Conservation (phyloP, 345 rosid species). For the Microcos paniculata region DNA sequence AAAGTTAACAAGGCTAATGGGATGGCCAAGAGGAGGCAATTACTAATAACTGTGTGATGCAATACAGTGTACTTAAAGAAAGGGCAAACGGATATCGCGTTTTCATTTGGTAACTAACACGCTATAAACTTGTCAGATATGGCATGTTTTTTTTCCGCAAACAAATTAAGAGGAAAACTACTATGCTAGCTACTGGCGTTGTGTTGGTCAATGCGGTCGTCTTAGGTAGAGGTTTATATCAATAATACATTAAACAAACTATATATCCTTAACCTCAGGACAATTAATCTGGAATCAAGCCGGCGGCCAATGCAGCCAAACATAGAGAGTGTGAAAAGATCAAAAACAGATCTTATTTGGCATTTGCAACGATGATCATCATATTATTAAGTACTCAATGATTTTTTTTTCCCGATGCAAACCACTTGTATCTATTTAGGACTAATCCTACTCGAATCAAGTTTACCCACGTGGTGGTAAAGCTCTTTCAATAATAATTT, state of each 20-base stretch:
- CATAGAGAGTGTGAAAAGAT: background rate
- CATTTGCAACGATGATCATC: too few species aligned
- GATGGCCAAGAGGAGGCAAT: background rate
- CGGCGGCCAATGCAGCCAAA: slow-evolving; percentile 1
- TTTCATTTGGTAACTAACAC: background rate
- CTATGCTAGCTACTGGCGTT: too few species aligned
- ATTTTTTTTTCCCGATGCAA: too few species aligned
- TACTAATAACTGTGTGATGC: background rate
- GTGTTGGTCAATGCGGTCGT: background rate
- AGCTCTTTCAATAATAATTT: too few species aligned
- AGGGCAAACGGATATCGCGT: background rate
- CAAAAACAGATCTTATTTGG: background rate
- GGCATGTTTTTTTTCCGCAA: background rate
- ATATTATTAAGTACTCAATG: too few species aligned
- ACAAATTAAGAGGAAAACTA: background rate
- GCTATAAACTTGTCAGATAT: background rate
- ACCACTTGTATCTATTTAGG: background rate
- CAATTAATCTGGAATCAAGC: background rate
- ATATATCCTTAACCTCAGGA: background rate
- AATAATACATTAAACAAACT: background rate
- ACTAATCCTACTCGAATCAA: too few species aligned
- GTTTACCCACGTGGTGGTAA: too few species aligned
- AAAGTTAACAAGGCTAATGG: background rate
- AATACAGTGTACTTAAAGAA: background rate
- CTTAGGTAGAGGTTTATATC: background rate